A percentile compares a stretch with the other conserved stretches of the same genome.
Evolutionary conservation across 768 basidiomycete species (phyloP).

Genomic region (Rhizopogon roseolus): DNA sequence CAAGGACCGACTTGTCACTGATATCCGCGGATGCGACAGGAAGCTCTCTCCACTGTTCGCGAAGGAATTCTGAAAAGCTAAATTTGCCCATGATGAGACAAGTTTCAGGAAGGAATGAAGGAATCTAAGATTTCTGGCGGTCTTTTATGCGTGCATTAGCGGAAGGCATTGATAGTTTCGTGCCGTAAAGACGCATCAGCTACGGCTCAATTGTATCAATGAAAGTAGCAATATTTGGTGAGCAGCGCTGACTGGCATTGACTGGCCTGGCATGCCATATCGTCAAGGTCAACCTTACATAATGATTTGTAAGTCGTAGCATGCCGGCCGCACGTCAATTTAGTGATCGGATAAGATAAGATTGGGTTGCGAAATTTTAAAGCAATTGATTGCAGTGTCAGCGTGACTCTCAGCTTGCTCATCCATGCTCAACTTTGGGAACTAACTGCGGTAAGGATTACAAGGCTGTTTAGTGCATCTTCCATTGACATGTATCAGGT

Average conservation of each 20-base stretch:
- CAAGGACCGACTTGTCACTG: conserved; percentile 41
- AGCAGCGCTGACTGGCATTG: too few relatives aligned
- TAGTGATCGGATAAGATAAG: too few relatives aligned
- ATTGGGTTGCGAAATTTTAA: too few relatives aligned
- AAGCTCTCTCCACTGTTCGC: conserved; percentile 18
- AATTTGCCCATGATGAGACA: conserved; percentile 10
- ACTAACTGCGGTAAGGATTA: not conserved
- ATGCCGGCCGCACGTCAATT: too few relatives aligned
- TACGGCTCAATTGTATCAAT: not conserved
- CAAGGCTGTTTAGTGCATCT: not conserved
- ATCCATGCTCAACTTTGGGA: not conserved
- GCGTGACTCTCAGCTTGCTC: too few relatives aligned
- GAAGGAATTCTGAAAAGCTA: conserved; percentile 10
- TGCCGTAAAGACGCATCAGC: not conserved
- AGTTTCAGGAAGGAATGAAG: too few relatives aligned
- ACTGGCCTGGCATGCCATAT: too few relatives aligned
- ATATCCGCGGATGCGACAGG: conserved; percentile 27
- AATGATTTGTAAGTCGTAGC: too few relatives aligned
- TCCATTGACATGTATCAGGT: not conserved
- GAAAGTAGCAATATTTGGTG: too few relatives aligned
- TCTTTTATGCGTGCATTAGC: not conserved
- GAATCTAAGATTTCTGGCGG: not conserved
- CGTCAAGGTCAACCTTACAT: too few relatives aligned
- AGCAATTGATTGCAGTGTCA: too few relatives aligned
- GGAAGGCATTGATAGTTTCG: not conserved